phyloP scores from a whole-genome alignment of 2,329 filamentous ascomycete species.

The Aspergillus viridinutans region DNA sequence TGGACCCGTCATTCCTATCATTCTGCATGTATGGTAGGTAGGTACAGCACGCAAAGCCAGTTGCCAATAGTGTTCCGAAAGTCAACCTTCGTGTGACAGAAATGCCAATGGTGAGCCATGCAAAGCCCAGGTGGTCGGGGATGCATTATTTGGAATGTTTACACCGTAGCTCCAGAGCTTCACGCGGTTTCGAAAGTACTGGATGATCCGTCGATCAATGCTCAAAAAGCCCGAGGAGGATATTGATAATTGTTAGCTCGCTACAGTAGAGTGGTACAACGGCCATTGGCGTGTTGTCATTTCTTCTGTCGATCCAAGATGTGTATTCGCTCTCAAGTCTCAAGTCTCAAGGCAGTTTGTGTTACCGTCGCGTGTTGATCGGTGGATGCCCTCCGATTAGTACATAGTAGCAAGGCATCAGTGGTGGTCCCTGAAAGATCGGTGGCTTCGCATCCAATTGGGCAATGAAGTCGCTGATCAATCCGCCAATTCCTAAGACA shows the following conservation, averaged over 20 bases:
- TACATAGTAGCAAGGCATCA: background rate
- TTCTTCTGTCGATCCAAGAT: background rate
- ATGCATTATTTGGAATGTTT: background rate
- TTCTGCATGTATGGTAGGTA: background rate
- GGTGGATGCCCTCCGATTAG: background rate
- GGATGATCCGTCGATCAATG: background rate
- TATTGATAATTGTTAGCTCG: background rate
- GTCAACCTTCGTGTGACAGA: background rate
- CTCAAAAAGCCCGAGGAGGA: background rate
- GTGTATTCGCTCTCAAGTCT: background rate
- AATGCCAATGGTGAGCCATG: background rate
- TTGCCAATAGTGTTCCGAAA: background rate
- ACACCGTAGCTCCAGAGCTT: background rate
- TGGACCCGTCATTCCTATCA: conserved; percentile 33
- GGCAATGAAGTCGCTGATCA: background rate
- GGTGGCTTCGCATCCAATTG: background rate
- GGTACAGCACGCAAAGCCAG: background rate
- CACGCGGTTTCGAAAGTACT: background rate
- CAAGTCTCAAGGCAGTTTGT: no score
- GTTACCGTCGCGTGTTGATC: background rate
- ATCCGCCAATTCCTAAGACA: background rate
- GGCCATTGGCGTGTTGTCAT: background rate
- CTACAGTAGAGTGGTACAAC: background rate
- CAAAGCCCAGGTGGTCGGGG: background rate
- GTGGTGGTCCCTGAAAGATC: background rate